Percentiles rank a stretch among this genome's conserved stretches.
Evolutionary conservation across 1,284 basidiomycete genomes (phyloP).

Genomic region (Vanrija humicola): DNA sequence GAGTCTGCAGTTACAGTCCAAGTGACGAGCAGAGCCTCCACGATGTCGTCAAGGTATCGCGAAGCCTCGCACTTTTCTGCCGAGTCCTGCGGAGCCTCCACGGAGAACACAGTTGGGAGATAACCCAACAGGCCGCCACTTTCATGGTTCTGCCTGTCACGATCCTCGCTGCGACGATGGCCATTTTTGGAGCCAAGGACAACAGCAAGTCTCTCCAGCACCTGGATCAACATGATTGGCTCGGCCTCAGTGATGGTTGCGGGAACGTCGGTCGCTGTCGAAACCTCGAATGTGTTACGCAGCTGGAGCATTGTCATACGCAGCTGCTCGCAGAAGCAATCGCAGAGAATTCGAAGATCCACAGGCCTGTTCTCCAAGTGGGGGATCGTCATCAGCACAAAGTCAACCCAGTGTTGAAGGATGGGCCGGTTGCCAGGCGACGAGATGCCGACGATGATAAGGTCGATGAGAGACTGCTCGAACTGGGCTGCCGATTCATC

Average conservation of each 20-base stretch:
- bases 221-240: conserved; percentile 74
- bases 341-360: conserved; percentile 72
- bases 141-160: conserved; percentile 50
- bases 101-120: conserved; percentile 48
- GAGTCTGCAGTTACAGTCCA: conserved; percentile 30
- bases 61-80: conserved; percentile 23
- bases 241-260: conserved; percentile 68
- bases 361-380: conserved; percentile 55
- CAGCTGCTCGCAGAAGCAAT: conserved; percentile 75
- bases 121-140: conserved; percentile 48
- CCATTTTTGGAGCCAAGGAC: conserved; percentile 49
- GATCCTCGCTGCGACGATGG: conserved; percentile 23
- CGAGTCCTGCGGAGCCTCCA: conserved; percentile 33
- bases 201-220: conserved; percentile 72
- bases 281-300: conserved; percentile 41
- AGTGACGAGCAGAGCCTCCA: conserved; percentile 33
- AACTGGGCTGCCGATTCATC: conserved; percentile 9
- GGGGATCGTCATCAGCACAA: conserved; percentile 83
- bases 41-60: conserved; percentile 35
- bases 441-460: conserved; percentile 75
- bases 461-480: conserved; percentile 60
- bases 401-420: conserved; percentile 94
- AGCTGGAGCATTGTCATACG: conserved; percentile 52
- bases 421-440: conserved; percentile 66
- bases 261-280: conserved; percentile 38